A percentile compares a stretch with the other conserved stretches of the same genome.
phyloP scores from a whole-genome alignment of 495 filamentous ascomycete species.

The Jackrogersella minutella region DNA sequence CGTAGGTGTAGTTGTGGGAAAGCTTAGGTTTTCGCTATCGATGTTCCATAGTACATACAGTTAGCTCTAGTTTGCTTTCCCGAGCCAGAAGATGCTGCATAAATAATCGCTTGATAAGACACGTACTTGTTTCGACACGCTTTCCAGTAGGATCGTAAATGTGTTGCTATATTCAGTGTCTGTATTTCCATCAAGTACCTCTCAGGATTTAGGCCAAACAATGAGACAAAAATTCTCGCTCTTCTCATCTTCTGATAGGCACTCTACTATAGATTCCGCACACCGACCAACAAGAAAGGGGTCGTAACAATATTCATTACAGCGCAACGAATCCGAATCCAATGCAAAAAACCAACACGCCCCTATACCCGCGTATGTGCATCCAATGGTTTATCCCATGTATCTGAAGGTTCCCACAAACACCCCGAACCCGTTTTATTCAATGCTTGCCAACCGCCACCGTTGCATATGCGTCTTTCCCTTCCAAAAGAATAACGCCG shows the following conservation, averaged over 20 bases:
- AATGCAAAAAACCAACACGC: conserved; percentile 22
- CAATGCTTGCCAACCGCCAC: not conserved
- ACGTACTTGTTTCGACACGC: no score
- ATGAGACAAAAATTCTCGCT: not conserved
- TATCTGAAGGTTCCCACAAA: no score
- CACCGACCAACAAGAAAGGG: not conserved
- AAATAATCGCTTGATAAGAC: no score
- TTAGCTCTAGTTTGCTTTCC: no score
- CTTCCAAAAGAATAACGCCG: not conserved
- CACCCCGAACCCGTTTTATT: not conserved
- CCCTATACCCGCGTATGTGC: not conserved
- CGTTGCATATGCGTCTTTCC: not conserved
- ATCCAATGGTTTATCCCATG: no score
- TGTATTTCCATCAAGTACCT: not conserved
- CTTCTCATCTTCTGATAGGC: not conserved
- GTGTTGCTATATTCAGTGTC: not conserved
- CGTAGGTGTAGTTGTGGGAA: no score
- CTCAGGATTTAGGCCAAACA: no score
- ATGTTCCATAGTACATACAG: no score
- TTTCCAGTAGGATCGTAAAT: no score
- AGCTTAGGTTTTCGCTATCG: no score
- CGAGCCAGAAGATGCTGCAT: no score
- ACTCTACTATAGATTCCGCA: not conserved
- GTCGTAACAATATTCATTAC: not conserved
- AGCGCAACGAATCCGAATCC: conserved; percentile 4